These are phyloP conservation scores for Aspergillus hancockii DNA, from an alignment of 495 filamentous ascomycete species.

Conservation along the genomic window DNA sequence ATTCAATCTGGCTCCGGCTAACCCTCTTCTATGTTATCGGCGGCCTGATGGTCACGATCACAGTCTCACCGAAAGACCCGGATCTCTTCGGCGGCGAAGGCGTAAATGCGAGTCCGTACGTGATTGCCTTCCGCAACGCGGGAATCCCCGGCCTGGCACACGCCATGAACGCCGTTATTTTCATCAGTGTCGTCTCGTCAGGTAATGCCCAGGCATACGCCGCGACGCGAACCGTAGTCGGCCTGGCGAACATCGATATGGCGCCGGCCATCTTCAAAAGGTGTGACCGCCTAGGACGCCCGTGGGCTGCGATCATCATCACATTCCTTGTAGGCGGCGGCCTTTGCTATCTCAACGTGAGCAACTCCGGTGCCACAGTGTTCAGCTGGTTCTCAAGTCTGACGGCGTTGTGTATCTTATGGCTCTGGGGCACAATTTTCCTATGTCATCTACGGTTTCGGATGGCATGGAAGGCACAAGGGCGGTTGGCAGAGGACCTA, in stretches of 20 bases:
- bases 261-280: constrained; percentile 44
- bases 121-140: constrained; percentile 58
- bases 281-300: constrained; percentile 53
- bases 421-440: constrained; percentile 58
- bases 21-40: constrained; percentile 58
- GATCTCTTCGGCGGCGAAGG: constrained; percentile 44
- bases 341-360: constrained; percentile 53
- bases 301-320: constrained; percentile 42
- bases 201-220: constrained; percentile 62
- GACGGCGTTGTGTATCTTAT: constrained; percentile 55
- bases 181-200: constrained; percentile 45
- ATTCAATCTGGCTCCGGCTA: constrained; percentile 66
- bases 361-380: constrained; percentile 41
- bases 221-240: constrained; percentile 57
- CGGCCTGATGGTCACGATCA: constrained; percentile 62
- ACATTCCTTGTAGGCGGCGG: constrained; percentile 46
- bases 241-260: constrained; percentile 53
- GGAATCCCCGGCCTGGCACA: constrained; percentile 35
- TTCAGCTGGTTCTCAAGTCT: constrained; percentile 63
- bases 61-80: constrained; percentile 38
- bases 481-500: constrained; percentile 61
- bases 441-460: constrained; percentile 61
- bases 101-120: constrained; percentile 54
- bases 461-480: constrained; percentile 63
- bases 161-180: constrained; percentile 46